These are phyloP conservation scores for Microascus cirrosus DNA, from an alignment of 2,329 filamentous ascomycete genomes.

Conservation along the genomic window DNA sequence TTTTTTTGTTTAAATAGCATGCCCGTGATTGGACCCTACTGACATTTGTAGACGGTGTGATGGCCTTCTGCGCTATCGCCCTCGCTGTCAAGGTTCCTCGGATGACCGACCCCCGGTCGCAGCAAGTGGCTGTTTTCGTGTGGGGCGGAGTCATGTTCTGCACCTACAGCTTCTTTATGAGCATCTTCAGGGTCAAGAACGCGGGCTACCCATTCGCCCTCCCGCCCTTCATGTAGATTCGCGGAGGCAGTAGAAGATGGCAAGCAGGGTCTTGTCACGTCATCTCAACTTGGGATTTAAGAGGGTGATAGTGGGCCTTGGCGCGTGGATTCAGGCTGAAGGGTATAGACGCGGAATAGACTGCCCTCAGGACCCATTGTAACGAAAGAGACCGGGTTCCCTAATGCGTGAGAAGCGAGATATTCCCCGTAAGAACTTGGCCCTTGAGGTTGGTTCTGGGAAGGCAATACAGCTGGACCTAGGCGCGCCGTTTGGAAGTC, in stretches of 20 bases:
- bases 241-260: not conserved
- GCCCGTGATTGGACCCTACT: not conserved
- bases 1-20: not conserved
- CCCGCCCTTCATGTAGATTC: conserved; percentile 64
- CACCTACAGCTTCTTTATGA: conserved; percentile 89
- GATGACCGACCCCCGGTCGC: conserved; percentile 63
- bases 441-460: too few relatives aligned
- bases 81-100: conserved; percentile 88
- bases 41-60: conserved; percentile 45
- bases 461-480: too few relatives aligned
- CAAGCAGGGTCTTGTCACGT: not conserved
- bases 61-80: conserved; percentile 86
- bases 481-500: not conserved
- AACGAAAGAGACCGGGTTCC: too few relatives aligned
- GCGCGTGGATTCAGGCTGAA: not conserved
- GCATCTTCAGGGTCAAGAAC: conserved; percentile 91
- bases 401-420: too few relatives aligned
- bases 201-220: conserved; percentile 88
- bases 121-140: conserved; percentile 70
- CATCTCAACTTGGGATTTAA: not conserved
- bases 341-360: not conserved
- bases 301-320: not conserved
- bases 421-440: too few relatives aligned
- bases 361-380: too few relatives aligned
- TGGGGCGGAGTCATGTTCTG: conserved; percentile 70